Evolutionary conservation across 2,329 filamentous ascomycete genomes (phyloP), one percentile per base, ranked within the genome.

Genomic region (Lachnellula occidentalis): DNA sequence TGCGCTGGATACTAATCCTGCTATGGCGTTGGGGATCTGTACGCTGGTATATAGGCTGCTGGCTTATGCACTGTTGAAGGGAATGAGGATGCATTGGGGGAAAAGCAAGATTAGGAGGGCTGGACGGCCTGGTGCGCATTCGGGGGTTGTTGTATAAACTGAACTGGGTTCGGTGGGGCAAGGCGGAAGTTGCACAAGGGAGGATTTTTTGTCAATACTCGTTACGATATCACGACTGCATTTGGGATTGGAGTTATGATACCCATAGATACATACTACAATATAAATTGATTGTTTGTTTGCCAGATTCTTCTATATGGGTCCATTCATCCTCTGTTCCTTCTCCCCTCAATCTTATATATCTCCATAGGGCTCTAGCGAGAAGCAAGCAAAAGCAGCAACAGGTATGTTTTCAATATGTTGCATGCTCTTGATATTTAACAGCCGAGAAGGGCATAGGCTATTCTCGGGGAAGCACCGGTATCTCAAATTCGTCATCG

Each of bases 11-110:
- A 80, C 77, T 11, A 74, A 86, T 61, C 79, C 83, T 0, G 73
- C 77, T 12, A 73, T 82, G 60, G 81, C 78, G 3, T 66, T 91
- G 62, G 86, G 81, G 0, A 78, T 81, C 1, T 83, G 81, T 54
- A 76, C 85, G 1, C 74, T 90, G 1, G 74, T 79, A 6, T 91
- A 91, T 69, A 73, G 88, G 8, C 34, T 87, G 3, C 64, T 89
- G 9, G 82, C 84, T 0, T 88, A 82, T 75, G 65, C 71, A 3
- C 57, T 87, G 45, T 59, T 88, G 58, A 78, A 79, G 64, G 63
- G 74, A 12, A 76, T 76, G 58, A 77, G 81, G 63, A 79, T 75
- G 51, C 73, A 77, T 56, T 83, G 80, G 80, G 56, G 58, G 2
- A 51, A 56, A n/a, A 45, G 22, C 5, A 45, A 45, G 9, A 27